Percentiles rank a stretch among this genome's conserved stretches.
These are phyloP conservation scores for Cytospora chrysosperma DNA, from an alignment of 2,329 filamentous ascomycete species.

Conservation along the genomic window DNA sequence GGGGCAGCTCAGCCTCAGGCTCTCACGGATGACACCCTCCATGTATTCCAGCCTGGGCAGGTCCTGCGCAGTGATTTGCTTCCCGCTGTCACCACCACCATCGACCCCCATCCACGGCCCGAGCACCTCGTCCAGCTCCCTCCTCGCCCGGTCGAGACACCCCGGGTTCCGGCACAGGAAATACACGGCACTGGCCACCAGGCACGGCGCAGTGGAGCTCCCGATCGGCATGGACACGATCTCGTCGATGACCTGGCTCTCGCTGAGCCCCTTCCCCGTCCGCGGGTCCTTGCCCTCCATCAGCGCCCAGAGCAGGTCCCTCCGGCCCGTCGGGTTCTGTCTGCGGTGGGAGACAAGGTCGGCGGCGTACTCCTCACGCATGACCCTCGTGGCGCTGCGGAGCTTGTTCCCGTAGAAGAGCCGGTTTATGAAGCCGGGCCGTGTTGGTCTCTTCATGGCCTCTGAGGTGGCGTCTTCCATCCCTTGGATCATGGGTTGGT, in stretches of 20 bases:
- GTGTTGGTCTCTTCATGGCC: constrained; percentile 53
- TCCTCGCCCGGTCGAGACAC: constrained; percentile 47
- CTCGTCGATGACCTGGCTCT: constrained; percentile 65
- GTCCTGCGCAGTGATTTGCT: constrained; percentile 46
- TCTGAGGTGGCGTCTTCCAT: constrained; percentile 58
- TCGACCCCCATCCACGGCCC: constrained; percentile 31
- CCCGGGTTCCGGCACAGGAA: constrained; percentile 52
- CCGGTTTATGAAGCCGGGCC: constrained; percentile 52
- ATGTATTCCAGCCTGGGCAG: constrained; percentile 53
- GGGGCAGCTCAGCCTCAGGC: constrained; percentile 52
- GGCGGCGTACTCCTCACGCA: constrained; percentile 52
- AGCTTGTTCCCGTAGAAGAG: constrained; percentile 54
- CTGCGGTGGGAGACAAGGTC: constrained; percentile 58
- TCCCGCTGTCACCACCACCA: constrained; percentile 33
- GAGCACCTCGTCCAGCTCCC: constrained; percentile 53
- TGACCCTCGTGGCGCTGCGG: constrained; percentile 49
- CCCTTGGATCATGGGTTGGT: constrained; percentile 48
- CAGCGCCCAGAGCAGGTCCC: constrained; percentile 61
- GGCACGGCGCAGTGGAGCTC: constrained; percentile 48
- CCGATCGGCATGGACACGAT: constrained; percentile 67
- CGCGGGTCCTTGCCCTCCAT: constrained; percentile 59
- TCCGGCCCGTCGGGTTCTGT: constrained; percentile 51
- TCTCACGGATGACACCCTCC: constrained; percentile 53
- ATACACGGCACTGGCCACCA: constrained; percentile 47
- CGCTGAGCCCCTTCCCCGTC: constrained; percentile 56